Conservation (phyloP, 805 yeast species). For the Saturnispora sekii region DNA sequence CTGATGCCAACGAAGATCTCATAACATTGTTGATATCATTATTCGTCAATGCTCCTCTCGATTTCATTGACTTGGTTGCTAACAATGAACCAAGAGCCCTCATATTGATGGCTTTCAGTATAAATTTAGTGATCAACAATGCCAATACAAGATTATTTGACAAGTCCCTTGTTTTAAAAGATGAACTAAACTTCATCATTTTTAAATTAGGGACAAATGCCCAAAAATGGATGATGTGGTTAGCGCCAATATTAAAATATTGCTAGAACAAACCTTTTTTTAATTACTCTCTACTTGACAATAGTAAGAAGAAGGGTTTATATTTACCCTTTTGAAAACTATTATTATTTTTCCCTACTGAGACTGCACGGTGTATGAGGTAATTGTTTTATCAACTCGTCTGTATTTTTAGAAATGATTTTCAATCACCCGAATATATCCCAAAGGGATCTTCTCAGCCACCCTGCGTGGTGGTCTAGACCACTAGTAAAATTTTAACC, state of each 20-base stretch:
- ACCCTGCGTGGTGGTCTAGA: too few species aligned
- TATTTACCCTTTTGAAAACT: too few species aligned
- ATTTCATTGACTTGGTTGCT: not conserved
- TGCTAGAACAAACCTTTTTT: too few species aligned
- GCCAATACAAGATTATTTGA: not conserved
- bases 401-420: too few species aligned
- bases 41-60: not conserved
- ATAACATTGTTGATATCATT: not conserved
- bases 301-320: too few species aligned
- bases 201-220: not conserved
- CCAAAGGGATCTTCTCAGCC: too few species aligned
- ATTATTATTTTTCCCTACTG: too few species aligned
- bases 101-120: conserved; percentile 1
- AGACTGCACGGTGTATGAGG: too few species aligned
- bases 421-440: too few species aligned
- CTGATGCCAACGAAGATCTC: not conserved
- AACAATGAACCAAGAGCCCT: conserved; percentile 2
- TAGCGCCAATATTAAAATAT: not conserved
- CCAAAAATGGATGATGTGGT: not conserved
- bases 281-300: too few species aligned
- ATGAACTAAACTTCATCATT: conserved; percentile 2
- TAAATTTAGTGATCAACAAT: not conserved
- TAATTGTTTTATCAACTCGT: too few species aligned
- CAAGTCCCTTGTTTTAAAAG: not conserved
- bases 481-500: too few species aligned